Conservation (phyloP, 2,329 filamentous ascomycete genomes). For the Endothia cerciana region DNA sequence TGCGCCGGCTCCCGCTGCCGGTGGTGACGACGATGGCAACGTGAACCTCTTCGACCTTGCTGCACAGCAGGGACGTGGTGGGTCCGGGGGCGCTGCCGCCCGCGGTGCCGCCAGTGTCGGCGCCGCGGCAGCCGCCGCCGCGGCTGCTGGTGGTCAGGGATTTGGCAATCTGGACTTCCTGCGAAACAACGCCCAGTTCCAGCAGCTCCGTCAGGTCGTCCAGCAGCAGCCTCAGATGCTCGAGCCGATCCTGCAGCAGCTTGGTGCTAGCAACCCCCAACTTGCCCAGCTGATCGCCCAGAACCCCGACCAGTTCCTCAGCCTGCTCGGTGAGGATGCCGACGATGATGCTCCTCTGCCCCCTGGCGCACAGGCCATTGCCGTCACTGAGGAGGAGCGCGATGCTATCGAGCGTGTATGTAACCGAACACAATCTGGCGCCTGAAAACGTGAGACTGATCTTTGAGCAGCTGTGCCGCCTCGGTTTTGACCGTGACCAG, state of each 20-base stretch:
- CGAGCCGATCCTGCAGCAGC: constrained; percentile 95
- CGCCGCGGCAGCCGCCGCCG: constrained; percentile 54
- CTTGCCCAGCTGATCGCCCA: constrained; percentile 89
- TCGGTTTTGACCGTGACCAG: constrained; percentile 90
- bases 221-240: constrained; percentile 99
- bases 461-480: constrained; percentile 74
- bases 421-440: constrained; percentile 32
- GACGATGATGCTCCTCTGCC: constrained; percentile 85
- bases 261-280: constrained; percentile 92
- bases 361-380: constrained; percentile 85
- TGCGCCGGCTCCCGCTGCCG: constrained; percentile 45
- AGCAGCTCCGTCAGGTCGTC: constrained; percentile 94
- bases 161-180: constrained; percentile 89
- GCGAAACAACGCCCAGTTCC: constrained; percentile 94
- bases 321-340: constrained; percentile 83
- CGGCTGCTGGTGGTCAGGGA: constrained; percentile 49
- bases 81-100: constrained; percentile 47
- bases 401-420: constrained; percentile 94
- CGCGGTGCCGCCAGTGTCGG: constrained; percentile 48
- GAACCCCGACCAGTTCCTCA: constrained; percentile 91
- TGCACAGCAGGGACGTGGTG: constrained; percentile 68
- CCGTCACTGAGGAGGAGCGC: constrained; percentile 92
- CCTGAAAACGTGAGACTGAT: constrained; percentile 25
- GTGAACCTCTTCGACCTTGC: constrained; percentile 94
- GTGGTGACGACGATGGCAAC: constrained; percentile 64